A percentile compares a stretch with the other conserved stretches of the same genome.
Conservation (phyloP, 352 stramenopile species). For the Globisporangium mamillatum region DNA sequence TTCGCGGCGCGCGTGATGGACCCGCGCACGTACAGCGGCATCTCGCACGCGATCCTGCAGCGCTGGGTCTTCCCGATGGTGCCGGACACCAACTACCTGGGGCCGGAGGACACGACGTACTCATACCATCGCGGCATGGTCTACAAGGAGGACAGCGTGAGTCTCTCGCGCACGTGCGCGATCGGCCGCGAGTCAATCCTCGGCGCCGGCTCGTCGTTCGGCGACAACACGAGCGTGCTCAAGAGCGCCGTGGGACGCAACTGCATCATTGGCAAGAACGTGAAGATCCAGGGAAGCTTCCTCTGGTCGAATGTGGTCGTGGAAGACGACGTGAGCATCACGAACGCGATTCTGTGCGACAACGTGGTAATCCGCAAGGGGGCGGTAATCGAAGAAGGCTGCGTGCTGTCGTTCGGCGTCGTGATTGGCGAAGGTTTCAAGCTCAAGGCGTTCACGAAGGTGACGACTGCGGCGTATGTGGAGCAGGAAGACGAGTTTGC, state of each 20-base stretch:
- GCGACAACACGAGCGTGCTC: conserved; percentile 47
- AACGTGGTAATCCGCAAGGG: conserved; percentile 71
- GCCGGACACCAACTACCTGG: conserved; percentile 89
- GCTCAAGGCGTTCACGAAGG: conserved; percentile 71
- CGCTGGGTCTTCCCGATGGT: conserved; percentile 96
- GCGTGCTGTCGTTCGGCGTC: conserved; percentile 77
- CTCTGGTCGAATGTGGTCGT: conserved; percentile 83
- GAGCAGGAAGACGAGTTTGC: conserved; percentile 77
- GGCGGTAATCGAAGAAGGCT: conserved; percentile 69
- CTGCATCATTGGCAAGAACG: conserved; percentile 72
- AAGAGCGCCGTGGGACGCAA: conserved; percentile 70
- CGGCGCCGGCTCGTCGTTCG: conserved; percentile 50
- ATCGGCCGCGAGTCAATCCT: conserved; percentile 76
- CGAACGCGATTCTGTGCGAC: conserved; percentile 83
- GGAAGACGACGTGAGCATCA: conserved; percentile 73
- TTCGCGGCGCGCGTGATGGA: conserved; percentile 95
- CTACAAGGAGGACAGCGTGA: conserved; percentile 79
- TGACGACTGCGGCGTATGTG: conserved; percentile 59
- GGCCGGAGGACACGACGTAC: conserved; percentile 59
- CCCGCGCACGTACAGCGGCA: conserved; percentile 90
- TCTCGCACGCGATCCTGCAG: conserved; percentile 92
- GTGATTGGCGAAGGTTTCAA: conserved; percentile 75
- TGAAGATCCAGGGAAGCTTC: conserved; percentile 68
- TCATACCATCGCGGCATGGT: conserved; percentile 75
- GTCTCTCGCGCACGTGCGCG: conserved; percentile 59